A percentile compares a stretch with the other conserved stretches of the same genome.
Conservation (phyloP, 805 yeast genomes). For the Jamesozyma piceae region DNA sequence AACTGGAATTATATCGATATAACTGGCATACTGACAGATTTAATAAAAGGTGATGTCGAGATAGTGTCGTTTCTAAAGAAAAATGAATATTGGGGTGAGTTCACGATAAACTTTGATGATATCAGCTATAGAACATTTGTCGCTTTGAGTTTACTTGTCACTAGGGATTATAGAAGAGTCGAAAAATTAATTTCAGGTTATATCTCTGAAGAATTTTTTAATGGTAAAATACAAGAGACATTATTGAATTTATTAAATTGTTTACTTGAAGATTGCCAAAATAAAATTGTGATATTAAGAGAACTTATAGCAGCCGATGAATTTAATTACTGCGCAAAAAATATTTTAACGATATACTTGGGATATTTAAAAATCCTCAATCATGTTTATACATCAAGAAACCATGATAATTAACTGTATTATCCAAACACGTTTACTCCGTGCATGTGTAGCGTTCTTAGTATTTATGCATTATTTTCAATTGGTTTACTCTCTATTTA, state of each 20-base stretch:
- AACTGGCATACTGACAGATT: conserved; percentile 33
- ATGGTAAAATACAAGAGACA: conserved; percentile 7
- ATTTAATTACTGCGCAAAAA: conserved; percentile 6
- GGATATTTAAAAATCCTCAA: conserved; percentile 15
- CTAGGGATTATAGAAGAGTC: conserved; percentile 18
- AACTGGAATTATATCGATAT: conserved; percentile 67
- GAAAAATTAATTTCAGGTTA: conserved; percentile 22
- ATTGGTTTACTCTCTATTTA: no score
- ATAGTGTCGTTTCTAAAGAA: conserved; percentile 36
- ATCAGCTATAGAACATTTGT: conserved; percentile 68
- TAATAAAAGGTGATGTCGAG: conserved; percentile 32
- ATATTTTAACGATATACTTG: conserved; percentile 12
- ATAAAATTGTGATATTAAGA: not conserved
- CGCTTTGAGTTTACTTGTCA: conserved; percentile 49
- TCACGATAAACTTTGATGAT: conserved; percentile 46
- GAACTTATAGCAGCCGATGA: not conserved
- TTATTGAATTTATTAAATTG: conserved; percentile 1
- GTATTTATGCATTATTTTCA: no score
- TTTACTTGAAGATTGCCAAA: not conserved
- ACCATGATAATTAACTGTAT: no score
- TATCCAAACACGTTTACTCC: no score
- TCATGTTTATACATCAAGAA: no score
- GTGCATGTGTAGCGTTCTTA: no score
- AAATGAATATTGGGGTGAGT: conserved; percentile 60
- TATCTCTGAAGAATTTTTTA: conserved; percentile 24